Base-by-base conservation (phyloP, 208 protist species). In the Tritrichomonas musculus region DNA sequence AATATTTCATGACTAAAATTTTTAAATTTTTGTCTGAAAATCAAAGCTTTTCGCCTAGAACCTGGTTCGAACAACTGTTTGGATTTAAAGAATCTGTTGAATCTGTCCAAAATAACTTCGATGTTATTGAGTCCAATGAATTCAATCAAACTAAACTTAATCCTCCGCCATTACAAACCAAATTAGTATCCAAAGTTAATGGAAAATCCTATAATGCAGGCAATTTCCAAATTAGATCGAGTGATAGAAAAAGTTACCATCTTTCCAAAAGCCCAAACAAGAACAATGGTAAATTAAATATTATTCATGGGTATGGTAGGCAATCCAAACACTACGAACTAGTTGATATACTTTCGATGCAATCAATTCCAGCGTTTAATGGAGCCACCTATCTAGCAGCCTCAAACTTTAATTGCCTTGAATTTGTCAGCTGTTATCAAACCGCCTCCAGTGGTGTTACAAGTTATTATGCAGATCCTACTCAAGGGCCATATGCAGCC, bases 361-460 rank as follows among this genome's bases (percentile, higher is more conserved):
- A 77, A 77, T 2, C 33, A 47, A 2, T 60, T 60, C 53, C 53
- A 22, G 53, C 5, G 5, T 22, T 22, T 60, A 22, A 17, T 60
- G 53, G 53, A 22, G 53, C 53, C 5, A 60, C 53, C 53, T 60
- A 22, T 60, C 53, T 22, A 60, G 53, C 17, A 22, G 17, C 5
- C 17, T 60, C 53, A n/a, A 96, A 88, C 17, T 88, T 88, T 17
- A 88, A 88, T 50, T 88, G 77, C 22, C 77, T 88, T 17, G 77
- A 88, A 57, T 88, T 88, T 36, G 27, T 47, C 39, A 55, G 41
- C 9, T 27, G 9, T 25, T 39, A 55, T 53, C 22, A 44, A 13
- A 57, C 0, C 9, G 41, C 77, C 20, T 0, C 13, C 0, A 53
- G 22, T 14, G 77, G 77, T 13, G 47, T 88, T 20, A 33, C 22